Base-by-base conservation (phyloP, 2,329 filamentous ascomycete genomes). In the Cercospora nicotianae region DNA sequence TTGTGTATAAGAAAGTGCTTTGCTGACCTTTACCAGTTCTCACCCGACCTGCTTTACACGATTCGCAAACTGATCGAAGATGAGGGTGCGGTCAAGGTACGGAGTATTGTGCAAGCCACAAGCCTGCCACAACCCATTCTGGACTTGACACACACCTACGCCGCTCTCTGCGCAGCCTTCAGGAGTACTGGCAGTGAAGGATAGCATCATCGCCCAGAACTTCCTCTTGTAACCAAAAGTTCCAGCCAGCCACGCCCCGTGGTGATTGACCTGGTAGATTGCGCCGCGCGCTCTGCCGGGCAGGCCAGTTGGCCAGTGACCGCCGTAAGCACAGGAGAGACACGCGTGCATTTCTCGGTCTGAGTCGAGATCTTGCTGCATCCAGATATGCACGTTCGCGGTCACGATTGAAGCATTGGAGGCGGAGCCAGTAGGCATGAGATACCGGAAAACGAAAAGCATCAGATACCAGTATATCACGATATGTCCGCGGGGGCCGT, bases 101-200 rank as follows among this genome's bases (percentile, higher is more conserved):
- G 95, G 77, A 97, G 93, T 79, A 97, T 99, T 77, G 93, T 99
- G 64, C 95, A 99, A 81, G 93, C 94, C 1, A 98, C 94, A 2
- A 97, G 91, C 79, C 82, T 99, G 70, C 94, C 94, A 10, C 95
- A 98, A 81, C 90, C 91, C 68, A 94, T 99, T 45, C 86, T 98
- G 64, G 94, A 98, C 78, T 83, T 99, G 68, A 98, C 95, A 28
- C 94, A 99, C 80, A 92, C 97, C 78, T 99, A 99, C 78, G 95
- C 94, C 20, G 92, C 93, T 66, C 84, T 99, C 39, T 99, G 95
- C 79, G 94, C 94, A 20, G 93, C 93, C 0, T 99, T 99, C 82
- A 89, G 93, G 75, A 98, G 94, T 86, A 96, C 90, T 76, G 95
- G 95, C 3, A 96, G 91, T 28, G 94, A 97, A 75, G 91, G 90